Percentiles rank a stretch among this genome's conserved stretches.
Conservation (phyloP, 495 filamentous ascomycete genomes). For the Xylaria curta region DNA sequence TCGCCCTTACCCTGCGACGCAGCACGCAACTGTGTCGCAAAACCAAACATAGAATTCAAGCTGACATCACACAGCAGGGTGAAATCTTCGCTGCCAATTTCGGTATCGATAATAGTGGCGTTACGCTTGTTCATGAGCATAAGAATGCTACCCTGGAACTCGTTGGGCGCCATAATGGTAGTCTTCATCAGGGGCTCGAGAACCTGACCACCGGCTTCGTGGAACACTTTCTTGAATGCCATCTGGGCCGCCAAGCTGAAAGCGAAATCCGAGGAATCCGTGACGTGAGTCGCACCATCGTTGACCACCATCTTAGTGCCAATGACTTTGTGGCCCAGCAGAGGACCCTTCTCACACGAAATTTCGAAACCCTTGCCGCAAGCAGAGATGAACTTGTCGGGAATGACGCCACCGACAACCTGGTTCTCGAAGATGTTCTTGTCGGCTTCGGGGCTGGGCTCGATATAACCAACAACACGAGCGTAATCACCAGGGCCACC, state of each 20-base stretch:
- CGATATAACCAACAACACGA: slow-evolving; percentile 90
- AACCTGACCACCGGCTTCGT: slow-evolving; percentile 74
- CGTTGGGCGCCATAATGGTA: slow-evolving; percentile 89
- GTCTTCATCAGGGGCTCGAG: slow-evolving; percentile 99
- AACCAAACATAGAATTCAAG: slow-evolving; percentile 97
- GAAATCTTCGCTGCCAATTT: slow-evolving; percentile 94
- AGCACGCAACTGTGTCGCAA: slow-evolving; percentile 85
- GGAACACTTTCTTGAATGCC: slow-evolving; percentile 96
- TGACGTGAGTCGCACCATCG: slow-evolving; percentile 97
- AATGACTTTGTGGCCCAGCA: slow-evolving; percentile 92
- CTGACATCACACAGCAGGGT: slow-evolving; percentile 92
- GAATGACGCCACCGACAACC: slow-evolving; percentile 87
- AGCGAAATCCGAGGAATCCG: slow-evolving; percentile 97
- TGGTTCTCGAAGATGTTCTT: slow-evolving; percentile 86
- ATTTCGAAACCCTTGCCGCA: slow-evolving; percentile 95
- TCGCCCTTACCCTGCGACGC: slow-evolving; percentile 99
- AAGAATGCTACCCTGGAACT: slow-evolving; percentile 98
- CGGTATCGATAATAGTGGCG: slow-evolving; percentile 92
- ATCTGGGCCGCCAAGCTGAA: slow-evolving; percentile 97
- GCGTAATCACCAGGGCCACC: slow-evolving; percentile 97
- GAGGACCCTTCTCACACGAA: slow-evolving; percentile 84
- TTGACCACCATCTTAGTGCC: slow-evolving; percentile 91
- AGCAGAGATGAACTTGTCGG: slow-evolving; percentile 94
- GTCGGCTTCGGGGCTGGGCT: slow-evolving; percentile 75
- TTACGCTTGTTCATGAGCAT: slow-evolving; percentile 96